Conservation (phyloP, 2,329 filamentous ascomycete genomes). For the Ophiostoma ips region DNA sequence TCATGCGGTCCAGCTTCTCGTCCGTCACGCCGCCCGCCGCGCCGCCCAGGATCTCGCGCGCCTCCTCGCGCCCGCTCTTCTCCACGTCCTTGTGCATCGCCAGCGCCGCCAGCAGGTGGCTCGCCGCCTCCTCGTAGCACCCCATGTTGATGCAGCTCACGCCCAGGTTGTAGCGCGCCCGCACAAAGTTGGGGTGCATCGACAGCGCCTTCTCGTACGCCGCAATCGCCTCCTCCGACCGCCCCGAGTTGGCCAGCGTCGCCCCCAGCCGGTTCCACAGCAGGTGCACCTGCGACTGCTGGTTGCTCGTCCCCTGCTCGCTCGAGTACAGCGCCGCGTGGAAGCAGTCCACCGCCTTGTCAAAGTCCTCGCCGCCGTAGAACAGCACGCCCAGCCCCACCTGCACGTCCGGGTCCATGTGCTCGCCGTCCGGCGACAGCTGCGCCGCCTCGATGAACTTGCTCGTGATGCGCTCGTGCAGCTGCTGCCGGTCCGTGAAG, state of each 20-base stretch:
- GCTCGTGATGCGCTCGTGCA: slow-evolving; percentile 82
- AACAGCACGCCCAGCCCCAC: slow-evolving; percentile 93
- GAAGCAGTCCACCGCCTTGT: slow-evolving; percentile 98
- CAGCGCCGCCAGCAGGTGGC: slow-evolving; percentile 80
- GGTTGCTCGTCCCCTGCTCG: slow-evolving; percentile 71
- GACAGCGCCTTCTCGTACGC: slow-evolving; percentile 88
- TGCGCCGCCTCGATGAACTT: slow-evolving; percentile 89
- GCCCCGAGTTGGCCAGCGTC: slow-evolving; percentile 86
- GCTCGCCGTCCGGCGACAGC: slow-evolving; percentile 76
- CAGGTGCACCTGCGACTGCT: slow-evolving; percentile 74
- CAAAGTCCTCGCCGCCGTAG: slow-evolving; percentile 95
- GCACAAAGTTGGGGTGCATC: slow-evolving; percentile 89
- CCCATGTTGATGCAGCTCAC: slow-evolving; percentile 97
- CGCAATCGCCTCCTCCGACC: slow-evolving; percentile 88
- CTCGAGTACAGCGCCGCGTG: slow-evolving; percentile 75
- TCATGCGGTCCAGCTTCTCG: slow-evolving; percentile 69
- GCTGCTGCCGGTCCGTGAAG: slow-evolving; percentile 79
- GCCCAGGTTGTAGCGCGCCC: slow-evolving; percentile 90
- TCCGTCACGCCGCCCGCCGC: slow-evolving; percentile 40
- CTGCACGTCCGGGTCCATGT: slow-evolving; percentile 98
- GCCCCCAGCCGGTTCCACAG: slow-evolving; percentile 96
- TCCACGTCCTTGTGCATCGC: slow-evolving; percentile 94
- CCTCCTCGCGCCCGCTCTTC: slow-evolving; percentile 68
- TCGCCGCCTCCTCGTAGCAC: slow-evolving; percentile 83
- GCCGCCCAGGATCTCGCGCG: slow-evolving; percentile 63